Percentiles rank a stretch among this genome's conserved stretches.
phyloP scores from a whole-genome alignment of 2,329 filamentous ascomycete species.

The Arachnomyces sp. region DNA sequence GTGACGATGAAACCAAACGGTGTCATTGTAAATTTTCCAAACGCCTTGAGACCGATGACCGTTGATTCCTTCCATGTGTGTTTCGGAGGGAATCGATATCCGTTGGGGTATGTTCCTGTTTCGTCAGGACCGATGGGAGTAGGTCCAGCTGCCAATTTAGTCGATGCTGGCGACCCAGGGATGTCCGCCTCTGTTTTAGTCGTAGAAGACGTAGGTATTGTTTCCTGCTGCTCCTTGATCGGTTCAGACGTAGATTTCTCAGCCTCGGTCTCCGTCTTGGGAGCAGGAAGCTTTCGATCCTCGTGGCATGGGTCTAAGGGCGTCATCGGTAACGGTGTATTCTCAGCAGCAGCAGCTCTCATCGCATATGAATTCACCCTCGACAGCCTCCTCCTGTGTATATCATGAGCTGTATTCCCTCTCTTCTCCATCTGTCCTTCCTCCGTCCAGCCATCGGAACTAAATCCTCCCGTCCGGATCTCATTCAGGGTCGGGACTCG shows the following conservation, averaged over 20 bases:
- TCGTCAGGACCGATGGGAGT: constrained; percentile 19
- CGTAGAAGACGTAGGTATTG: constrained; percentile 2
- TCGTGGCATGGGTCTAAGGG: too few relatives aligned
- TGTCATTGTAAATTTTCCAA: constrained; percentile 58
- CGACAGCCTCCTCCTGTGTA: constrained; percentile 18
- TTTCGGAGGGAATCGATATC: constrained; percentile 28
- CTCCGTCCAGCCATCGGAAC: constrained; percentile 23
- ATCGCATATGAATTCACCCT: constrained; percentile 19
- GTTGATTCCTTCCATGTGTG: constrained; percentile 26
- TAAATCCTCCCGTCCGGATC: constrained; percentile 24
- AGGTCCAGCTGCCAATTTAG: not conserved
- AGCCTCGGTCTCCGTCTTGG: too few relatives aligned
- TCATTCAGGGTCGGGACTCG: constrained; percentile 25
- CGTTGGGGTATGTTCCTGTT: constrained; percentile 27
- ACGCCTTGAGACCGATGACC: constrained; percentile 22
- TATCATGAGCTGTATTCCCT: constrained; percentile 21
- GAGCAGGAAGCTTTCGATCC: too few relatives aligned
- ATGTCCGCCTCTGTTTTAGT: constrained; percentile 1
- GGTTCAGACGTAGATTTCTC: too few relatives aligned
- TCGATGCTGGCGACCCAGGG: constrained; percentile 1
- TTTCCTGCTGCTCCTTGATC: not conserved
- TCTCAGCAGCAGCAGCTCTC: too few relatives aligned
- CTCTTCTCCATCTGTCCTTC: constrained; percentile 24
- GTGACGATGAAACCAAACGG: constrained; percentile 69
- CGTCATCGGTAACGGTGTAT: constrained; percentile 8